These are phyloP conservation scores for Didymella arachidicola DNA, from an alignment of 2,329 filamentous ascomycete species.

Conservation along the genomic window DNA sequence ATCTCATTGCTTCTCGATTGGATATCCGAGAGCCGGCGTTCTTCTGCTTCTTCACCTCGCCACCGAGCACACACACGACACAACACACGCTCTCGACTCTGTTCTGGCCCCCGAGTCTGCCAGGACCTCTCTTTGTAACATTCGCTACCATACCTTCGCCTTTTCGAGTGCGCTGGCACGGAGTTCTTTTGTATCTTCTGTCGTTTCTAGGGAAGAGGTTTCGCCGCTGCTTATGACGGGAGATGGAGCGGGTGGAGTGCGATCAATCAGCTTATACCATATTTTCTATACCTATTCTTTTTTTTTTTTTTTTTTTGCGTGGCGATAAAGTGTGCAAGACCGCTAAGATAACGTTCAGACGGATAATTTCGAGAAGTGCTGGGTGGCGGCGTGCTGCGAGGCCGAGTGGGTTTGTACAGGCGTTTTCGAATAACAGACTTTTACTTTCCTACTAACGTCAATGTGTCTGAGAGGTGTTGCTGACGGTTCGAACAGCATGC, in stretches of 20 bases:
- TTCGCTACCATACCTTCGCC: slow-evolving; percentile 8
- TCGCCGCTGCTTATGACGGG: background rate
- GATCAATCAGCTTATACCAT: slow-evolving; percentile 12
- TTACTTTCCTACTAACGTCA: background rate
- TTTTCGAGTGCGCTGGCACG: background rate
- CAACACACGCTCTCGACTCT: slow-evolving; percentile 3
- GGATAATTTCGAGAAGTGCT: slow-evolving; percentile 3
- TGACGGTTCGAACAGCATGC: background rate
- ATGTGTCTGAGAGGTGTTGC: background rate
- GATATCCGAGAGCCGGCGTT: slow-evolving; percentile 15
- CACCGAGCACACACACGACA: slow-evolving; percentile 6
- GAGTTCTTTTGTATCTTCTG: slow-evolving; percentile 13
- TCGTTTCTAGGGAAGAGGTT: slow-evolving; percentile 3
- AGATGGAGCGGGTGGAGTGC: background rate
- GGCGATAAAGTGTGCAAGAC: background rate
- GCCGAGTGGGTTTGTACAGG: background rate
- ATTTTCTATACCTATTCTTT: slow-evolving; percentile 9
- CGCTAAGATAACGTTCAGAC: slow-evolving; percentile 6
- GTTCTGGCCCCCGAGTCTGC: background rate
- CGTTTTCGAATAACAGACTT: background rate
- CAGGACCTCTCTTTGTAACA: slow-evolving; percentile 9
- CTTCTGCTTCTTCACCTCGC: background rate
- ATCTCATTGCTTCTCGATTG: slow-evolving; percentile 14
- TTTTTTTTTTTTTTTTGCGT: too few relatives aligned
- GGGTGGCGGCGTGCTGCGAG: background rate